Conservation (phyloP, 176 grass and related monocot species). For the Microstegium vimineum region DNA sequence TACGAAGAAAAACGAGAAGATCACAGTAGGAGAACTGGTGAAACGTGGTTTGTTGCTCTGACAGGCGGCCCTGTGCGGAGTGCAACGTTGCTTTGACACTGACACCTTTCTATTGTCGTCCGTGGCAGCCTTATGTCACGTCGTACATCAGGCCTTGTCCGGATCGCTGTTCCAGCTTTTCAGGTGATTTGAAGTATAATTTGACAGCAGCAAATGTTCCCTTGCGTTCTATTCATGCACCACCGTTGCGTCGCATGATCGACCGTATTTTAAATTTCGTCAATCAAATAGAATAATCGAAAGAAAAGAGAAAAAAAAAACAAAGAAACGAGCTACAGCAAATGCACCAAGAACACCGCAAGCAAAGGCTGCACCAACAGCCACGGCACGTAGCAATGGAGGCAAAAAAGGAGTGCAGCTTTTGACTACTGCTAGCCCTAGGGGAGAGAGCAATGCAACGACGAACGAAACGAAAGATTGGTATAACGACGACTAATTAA, state of each 20-base stretch:
- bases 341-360: not conserved
- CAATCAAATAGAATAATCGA: no score
- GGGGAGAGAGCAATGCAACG: not conserved
- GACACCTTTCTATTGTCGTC: not conserved
- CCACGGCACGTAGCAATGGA: not conserved
- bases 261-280: not conserved
- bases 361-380: not conserved
- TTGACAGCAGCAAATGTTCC: not conserved
- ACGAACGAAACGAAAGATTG: not conserved
- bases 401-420: not conserved
- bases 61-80: not conserved
- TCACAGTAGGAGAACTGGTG: no score
- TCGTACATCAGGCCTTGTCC: conserved; percentile 12
- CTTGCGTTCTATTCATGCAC: not conserved
- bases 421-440: not conserved
- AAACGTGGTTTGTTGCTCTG: not conserved
- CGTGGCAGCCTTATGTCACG: conserved; percentile 7
- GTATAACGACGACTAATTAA: not conserved
- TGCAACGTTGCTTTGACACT: not conserved
- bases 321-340: not conserved
- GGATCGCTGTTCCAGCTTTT: conserved; percentile 11
- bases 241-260: no score
- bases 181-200: conserved; percentile 11
- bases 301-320: not conserved
- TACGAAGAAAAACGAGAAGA: no score